phyloP scores from a whole-genome alignment of 345 rosid genomes.

The Draba incana region DNA sequence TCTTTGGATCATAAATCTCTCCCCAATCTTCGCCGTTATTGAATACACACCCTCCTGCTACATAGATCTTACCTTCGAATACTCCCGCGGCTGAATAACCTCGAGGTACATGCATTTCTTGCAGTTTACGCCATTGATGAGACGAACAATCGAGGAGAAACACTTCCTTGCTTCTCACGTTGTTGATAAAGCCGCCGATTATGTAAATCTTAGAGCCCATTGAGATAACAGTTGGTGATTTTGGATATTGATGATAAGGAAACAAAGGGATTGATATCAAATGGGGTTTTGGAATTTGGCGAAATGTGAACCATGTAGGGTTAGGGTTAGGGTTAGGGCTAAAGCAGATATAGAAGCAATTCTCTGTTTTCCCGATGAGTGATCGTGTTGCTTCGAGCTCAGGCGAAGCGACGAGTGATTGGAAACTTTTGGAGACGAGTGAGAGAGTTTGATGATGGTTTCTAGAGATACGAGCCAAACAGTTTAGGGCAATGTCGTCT shows the following conservation, averaged over 20 bases:
- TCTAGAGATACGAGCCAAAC: too few species aligned
- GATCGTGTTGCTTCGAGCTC: too few species aligned
- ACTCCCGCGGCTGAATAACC: constrained; percentile 49
- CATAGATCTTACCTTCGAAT: constrained; percentile 51
- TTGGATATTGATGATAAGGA: background rate
- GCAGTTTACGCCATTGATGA: constrained; percentile 51
- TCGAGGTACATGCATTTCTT: constrained; percentile 55
- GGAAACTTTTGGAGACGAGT: too few species aligned
- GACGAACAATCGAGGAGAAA: constrained; percentile 56
- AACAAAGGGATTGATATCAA: background rate
- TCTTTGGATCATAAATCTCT: constrained; percentile 59
- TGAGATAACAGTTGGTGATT: background rate
- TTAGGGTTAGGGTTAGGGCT: background rate
- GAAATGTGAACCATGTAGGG: too few species aligned
- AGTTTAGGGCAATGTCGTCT: too few species aligned
- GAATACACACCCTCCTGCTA: constrained; percentile 58
- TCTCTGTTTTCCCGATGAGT: background rate
- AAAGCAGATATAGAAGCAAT: background rate
- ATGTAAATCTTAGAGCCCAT: background rate
- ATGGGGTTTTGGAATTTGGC: too few species aligned
- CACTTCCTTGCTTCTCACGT: background rate
- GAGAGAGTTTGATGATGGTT: too few species aligned
- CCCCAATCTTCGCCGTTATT: constrained; percentile 53
- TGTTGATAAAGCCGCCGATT: background rate
- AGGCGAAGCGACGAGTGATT: too few species aligned